Evolutionary conservation across 2,329 filamentous ascomycete species (phyloP), one percentile per base, ranked within the genome.

Genomic region (Aspergillus felis): DNA sequence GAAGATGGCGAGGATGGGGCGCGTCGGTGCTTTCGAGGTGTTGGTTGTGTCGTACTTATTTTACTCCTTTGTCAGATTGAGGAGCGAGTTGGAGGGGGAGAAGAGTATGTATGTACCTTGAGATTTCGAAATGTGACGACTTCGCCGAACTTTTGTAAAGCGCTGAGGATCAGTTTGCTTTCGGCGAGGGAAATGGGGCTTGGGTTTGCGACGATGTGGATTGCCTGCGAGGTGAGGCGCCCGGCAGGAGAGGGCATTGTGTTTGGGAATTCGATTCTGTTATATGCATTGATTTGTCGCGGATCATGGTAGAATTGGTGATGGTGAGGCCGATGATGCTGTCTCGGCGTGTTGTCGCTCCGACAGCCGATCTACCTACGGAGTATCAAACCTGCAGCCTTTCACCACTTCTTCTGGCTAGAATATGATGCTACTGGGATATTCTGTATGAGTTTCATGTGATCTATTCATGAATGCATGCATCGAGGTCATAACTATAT

Each of bases 121-220:
- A 72, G 56, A 55, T 73, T 75, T 32, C 69, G 64, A 60, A 76
- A 77, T 25, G 69, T 71, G 9, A 67, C 62, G 7, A 77, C 73
- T 61, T 77, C 74, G 22, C 75, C 75, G 63, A 74, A 77, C 64
- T 74, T 72, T 59, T 76, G 74, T 20, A 77, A 63, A 6, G 71
- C 70, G 44, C 66, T 61, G 22, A 77, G 68, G 27, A 77, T 61
- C 20, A 66, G 63, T 57, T 66, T 68, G 58, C 71, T 74, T 56
- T 77, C 72, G 22, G 63, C 53, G 6, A 77, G 55, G 32, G 60
- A 70, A 25, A 62, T 65, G 14, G 71, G 67, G 4, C 62, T 50
- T 0, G 72, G 72, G 8, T 51, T 51, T 50, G 69, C 66, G 25
- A 57, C 64, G 29, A 77, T 69, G 62, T 71, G 65, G 9, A 76